A percentile compares a stretch with the other conserved stretches of the same genome.
Conservation (phyloP, 805 yeast genomes). For the Candida dendrica region DNA sequence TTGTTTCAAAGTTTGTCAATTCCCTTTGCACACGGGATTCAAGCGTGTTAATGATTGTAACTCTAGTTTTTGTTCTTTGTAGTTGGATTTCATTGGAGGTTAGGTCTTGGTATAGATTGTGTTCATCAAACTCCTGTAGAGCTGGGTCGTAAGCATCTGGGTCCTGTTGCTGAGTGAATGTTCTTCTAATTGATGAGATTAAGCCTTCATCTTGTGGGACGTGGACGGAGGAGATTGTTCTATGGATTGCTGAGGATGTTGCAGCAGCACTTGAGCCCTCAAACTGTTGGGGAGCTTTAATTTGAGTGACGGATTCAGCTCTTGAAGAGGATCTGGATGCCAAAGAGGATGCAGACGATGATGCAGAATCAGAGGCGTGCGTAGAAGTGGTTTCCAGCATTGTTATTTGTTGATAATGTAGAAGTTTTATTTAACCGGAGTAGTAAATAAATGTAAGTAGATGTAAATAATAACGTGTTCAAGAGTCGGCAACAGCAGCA, state of each 20-base stretch:
- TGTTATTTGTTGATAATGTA: too few relatives aligned
- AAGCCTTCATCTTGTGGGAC: background rate
- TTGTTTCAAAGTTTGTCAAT: constrained; percentile 4
- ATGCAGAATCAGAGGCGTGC: too few relatives aligned
- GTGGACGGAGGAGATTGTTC: background rate
- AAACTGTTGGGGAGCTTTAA: too few relatives aligned
- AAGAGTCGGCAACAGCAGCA: too few relatives aligned
- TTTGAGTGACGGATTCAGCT: too few relatives aligned
- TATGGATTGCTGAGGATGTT: background rate
- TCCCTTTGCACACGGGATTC: constrained; percentile 13
- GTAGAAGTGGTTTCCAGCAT: too few relatives aligned
- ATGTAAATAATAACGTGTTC: too few relatives aligned
- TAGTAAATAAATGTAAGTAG: too few relatives aligned
- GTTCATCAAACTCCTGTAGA: constrained; percentile 1
- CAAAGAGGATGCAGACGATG: too few relatives aligned
- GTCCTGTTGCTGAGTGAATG: background rate
- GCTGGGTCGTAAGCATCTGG: background rate
- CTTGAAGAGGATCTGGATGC: too few relatives aligned
- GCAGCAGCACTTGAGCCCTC: background rate
- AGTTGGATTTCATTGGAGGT: constrained; percentile 27
- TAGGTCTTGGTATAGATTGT: constrained; percentile 32
- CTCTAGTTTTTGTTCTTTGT: constrained; percentile 32
- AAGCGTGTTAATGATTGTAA: constrained; percentile 28
- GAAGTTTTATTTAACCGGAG: too few relatives aligned
- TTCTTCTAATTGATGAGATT: background rate